Base-by-base conservation (phyloP, 768 basidiomycete genomes). In the Macrolepiota albuminosa region DNA sequence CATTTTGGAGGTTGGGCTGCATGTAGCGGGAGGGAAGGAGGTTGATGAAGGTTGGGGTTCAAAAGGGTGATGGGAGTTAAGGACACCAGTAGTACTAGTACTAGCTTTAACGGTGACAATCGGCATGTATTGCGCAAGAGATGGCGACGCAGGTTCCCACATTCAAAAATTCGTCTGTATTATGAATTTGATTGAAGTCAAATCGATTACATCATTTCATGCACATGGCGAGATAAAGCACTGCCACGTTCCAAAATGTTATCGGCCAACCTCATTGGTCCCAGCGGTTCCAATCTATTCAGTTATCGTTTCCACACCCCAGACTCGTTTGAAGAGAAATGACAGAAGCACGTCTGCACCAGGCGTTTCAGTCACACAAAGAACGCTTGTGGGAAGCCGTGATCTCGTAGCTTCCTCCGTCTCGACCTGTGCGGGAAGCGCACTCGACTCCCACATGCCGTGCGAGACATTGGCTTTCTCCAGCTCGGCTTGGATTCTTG, bases 291-390 rank as follows among this genome's bases (percentile, higher is more conserved):
- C 47, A 36, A 51, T 31, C 48, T 59, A 62, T 43, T 33, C 51
- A 39, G 36, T 24, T 16, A 29, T 14, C 16, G 46, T 18, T 34
- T 59, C 43, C 40, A 58, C 61, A 74, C 78, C 82, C 87, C 87
- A 91, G 18, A 91, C 76, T 57, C 88, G 79, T 56, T 76, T 62
- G 13, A 81, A 63, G 60, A 91, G 63, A 6, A 84, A 58, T 16
- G 70, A 66, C 14, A 88, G 64, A 46, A 91, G 73, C 0, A 58
- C 69, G 31, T 74, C 72, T 6, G 81, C 75, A 4, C 90, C 90
- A n/a, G 90, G 90, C 11, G 89, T 91, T 43, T 73, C 60, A n/a
- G 74, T 75, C 21, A 91, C 66, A 61, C 80, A 83, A 43, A 73
- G 66, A 29, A 87, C 71, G 1, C 80, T 80, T 57, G 62, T 64